Evolutionary conservation across 1,284 basidiomycete species (phyloP).

Genomic region (Volvariella surrecta): DNA sequence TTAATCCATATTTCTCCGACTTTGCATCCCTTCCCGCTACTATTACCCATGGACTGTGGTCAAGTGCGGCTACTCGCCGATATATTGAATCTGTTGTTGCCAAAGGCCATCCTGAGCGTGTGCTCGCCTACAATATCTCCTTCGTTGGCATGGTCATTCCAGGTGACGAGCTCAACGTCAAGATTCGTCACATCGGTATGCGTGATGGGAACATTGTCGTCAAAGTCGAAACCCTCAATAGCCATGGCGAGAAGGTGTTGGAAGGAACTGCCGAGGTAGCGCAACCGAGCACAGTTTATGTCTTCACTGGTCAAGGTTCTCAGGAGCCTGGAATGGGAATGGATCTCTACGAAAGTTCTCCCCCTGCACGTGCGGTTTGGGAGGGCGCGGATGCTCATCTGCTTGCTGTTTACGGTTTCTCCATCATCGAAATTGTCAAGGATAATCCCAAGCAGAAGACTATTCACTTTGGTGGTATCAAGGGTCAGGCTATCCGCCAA

Average conservation of each 20-base stretch:
- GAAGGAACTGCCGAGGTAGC: constrained; percentile 90
- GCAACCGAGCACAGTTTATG: constrained; percentile 90
- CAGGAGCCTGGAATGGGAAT: constrained; percentile 99
- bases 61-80: constrained; percentile 88
- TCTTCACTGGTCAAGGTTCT: constrained; percentile 98
- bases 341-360: constrained; percentile 92
- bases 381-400: constrained; percentile 93
- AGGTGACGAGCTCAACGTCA: constrained; percentile 81
- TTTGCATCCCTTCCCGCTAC: constrained; percentile 92
- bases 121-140: constrained; percentile 80
- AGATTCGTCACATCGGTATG: constrained; percentile 88
- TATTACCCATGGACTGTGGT: constrained; percentile 98
- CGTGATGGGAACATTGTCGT: constrained; percentile 89
- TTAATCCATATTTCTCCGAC: constrained; percentile 97
- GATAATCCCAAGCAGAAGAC: constrained; percentile 97
- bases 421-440: constrained; percentile 97
- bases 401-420: constrained; percentile 93
- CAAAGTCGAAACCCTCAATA: constrained; percentile 84
- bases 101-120: constrained; percentile 86
- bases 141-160: constrained; percentile 99
- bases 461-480: constrained; percentile 98
- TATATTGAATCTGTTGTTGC: constrained; percentile 94
- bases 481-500: constrained; percentile 94
- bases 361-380: constrained; percentile 95
- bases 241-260: constrained; percentile 83